phyloP scores from a whole-genome alignment of 106 monocot species.

The Allium sativum region DNA sequence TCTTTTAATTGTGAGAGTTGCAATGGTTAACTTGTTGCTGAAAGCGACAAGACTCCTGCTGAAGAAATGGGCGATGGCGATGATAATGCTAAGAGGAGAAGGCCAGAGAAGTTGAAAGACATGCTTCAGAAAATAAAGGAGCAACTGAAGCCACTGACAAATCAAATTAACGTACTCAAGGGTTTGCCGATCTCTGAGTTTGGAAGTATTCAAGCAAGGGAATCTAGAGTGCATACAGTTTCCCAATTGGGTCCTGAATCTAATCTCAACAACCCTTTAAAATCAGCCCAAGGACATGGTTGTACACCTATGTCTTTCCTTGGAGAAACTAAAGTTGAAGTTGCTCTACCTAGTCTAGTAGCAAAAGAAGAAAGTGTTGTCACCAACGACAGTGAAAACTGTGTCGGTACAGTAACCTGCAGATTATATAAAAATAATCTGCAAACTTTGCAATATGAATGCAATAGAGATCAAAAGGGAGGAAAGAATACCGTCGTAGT shows the following conservation, averaged over 20 bases:
- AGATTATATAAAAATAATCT: too few relatives aligned
- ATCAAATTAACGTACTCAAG: conserved; percentile 76
- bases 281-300: conserved; percentile 60
- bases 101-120: conserved; percentile 76
- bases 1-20: conserved; percentile 87
- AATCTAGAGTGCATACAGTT: conserved; percentile 59
- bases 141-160: conserved; percentile 75
- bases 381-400: too few relatives aligned
- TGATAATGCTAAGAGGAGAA: conserved; percentile 70
- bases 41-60: conserved; percentile 90
- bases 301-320: conserved; percentile 93
- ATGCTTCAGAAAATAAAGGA: conserved; percentile 97
- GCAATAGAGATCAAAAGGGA: too few relatives aligned
- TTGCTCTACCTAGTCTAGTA: conserved; percentile 64
- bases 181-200: conserved; percentile 88
- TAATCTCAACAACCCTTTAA: conserved; percentile 40
- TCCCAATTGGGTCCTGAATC: conserved; percentile 35
- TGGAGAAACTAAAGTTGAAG: conserved; percentile 94
- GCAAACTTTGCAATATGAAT: too few relatives aligned
- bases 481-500: too few relatives aligned
- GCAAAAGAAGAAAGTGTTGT: conserved; percentile 63
- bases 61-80: conserved; percentile 97
- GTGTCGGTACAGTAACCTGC: too few relatives aligned
- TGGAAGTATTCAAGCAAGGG: conserved; percentile 83
- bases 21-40: conserved; percentile 92